Conservation (phyloP, 257 asterid genomes). For the Verbascum thapsus region DNA sequence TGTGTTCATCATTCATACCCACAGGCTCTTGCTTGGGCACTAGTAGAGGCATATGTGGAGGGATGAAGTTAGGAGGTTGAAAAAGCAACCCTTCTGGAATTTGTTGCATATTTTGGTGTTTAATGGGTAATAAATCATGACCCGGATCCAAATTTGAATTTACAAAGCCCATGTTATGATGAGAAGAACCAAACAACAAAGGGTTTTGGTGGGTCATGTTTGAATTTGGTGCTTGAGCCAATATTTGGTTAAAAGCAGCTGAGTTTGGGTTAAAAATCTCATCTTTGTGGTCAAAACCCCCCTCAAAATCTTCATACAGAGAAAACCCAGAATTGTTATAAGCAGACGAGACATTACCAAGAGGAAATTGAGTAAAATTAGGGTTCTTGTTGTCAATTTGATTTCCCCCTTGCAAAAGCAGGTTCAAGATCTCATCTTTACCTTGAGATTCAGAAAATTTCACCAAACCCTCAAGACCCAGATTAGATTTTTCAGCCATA, state of each 20-base stretch:
- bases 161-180: not conserved
- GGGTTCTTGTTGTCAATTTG: not conserved
- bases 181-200: slow-evolving; percentile 2
- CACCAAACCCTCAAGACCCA: slow-evolving; percentile 56
- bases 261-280: slow-evolving; percentile 15
- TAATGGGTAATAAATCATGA: not conserved
- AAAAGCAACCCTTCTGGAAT: not conserved
- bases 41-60: slow-evolving; percentile 3
- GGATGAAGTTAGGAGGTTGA: slow-evolving; percentile 11
- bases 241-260: slow-evolving; percentile 8
- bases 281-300: slow-evolving; percentile 24
- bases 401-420: slow-evolving; percentile 12
- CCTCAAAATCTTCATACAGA: slow-evolving; percentile 14
- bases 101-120: slow-evolving; percentile 13
- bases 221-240: slow-evolving; percentile 9
- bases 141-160: slow-evolving; percentile 14
- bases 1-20: slow-evolving; percentile 26
- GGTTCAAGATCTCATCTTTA: slow-evolving; percentile 28
- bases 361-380: not conserved
- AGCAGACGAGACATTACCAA: slow-evolving; percentile 12
- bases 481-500: slow-evolving; percentile 35
- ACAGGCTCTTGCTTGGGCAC: slow-evolving; percentile 13
- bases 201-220: slow-evolving; percentile 1
- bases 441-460: slow-evolving; percentile 40
- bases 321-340: slow-evolving; percentile 23